Base-by-base conservation (phyloP, 768 basidiomycete genomes). In the Punctularia strigosozonata region DNA sequence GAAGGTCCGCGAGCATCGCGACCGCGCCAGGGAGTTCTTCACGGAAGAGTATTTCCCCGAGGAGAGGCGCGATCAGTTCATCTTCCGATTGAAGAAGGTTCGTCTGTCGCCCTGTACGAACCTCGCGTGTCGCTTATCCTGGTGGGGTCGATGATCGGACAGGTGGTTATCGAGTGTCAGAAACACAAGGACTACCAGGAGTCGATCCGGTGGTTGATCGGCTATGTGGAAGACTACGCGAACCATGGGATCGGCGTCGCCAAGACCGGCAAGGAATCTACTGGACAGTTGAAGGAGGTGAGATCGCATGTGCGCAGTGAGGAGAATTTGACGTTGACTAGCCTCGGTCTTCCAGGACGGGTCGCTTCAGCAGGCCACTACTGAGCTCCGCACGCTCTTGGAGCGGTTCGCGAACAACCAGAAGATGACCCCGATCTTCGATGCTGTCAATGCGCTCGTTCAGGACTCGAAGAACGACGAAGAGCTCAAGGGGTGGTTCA, bases 151-250 rank as follows among this genome's bases (percentile, higher is more conserved):
- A n/a, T n/a, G n/a, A n/a, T n/a, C n/a, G n/a, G n/a, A 2, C 39
- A 80, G 76, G 80, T 83, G 25, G 75, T 95, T 38, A 69, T 92
- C 42, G 92, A 97, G 52, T 91, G 87, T 54, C 91, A 95, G 60
- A 80, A 81, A 52, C 90, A 94, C 59, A 69, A 79, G 37, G 83
- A 94, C 54, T 97, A 95, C 59, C 86, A 90, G 49, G 77, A 77
- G 42, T 73, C 77, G 5, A 65, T 89, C 35, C 63, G 62, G n/a
- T 88, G 86, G 86, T 62, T 88, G 4, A 61, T 89, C 23, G 58
- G 62, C 20, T 67, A 68, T 40, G 46, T 83, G 10, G 72, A 77
- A 45, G 69, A 79, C 41, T 89, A 86, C 46, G 71, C 66, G 5
- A 48, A 49, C 1, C 71, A 79, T 41, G 4, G 6, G 5, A 28